Percentiles rank a stretch among this genome's conserved stretches.
Evolutionary conservation across 1,139 yeast species (phyloP).

Genomic region (Arxiozyma telluris): DNA sequence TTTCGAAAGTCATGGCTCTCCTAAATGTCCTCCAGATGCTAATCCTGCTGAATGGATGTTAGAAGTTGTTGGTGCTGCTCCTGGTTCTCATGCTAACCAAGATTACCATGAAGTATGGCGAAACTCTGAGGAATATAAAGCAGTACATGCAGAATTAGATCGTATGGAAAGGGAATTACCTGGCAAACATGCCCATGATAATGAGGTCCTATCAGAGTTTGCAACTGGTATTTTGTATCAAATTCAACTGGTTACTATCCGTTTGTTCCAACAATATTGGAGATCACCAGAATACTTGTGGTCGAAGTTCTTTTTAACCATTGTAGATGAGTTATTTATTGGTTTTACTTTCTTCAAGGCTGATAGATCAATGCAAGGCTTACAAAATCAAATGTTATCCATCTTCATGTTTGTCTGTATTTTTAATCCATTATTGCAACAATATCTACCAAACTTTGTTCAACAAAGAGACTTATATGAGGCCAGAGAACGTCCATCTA

Average conservation of each 20-base stretch:
- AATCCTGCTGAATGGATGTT: slow-evolving; percentile 85
- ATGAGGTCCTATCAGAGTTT: slow-evolving; percentile 21
- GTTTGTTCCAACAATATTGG: slow-evolving; percentile 52
- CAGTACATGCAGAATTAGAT: slow-evolving; percentile 37
- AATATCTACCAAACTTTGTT: slow-evolving; percentile 63
- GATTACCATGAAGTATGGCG: slow-evolving; percentile 64
- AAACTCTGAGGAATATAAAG: slow-evolving; percentile 45
- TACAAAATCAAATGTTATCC: slow-evolving; percentile 59
- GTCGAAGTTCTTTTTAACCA: slow-evolving; percentile 43
- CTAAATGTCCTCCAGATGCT: slow-evolving; percentile 53
- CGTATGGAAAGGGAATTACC: slow-evolving; percentile 40
- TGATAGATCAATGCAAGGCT: slow-evolving; percentile 47
- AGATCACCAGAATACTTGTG: slow-evolving; percentile 54
- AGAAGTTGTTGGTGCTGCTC: slow-evolving; percentile 73
- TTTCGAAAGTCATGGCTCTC: slow-evolving; percentile 65
- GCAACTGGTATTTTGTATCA: slow-evolving; percentile 44
- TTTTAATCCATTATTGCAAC: slow-evolving; percentile 58
- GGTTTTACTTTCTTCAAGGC: slow-evolving; percentile 73
- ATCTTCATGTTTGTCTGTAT: slow-evolving; percentile 56
- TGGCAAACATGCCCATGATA: slow-evolving; percentile 1
- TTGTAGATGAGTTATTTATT: slow-evolving; percentile 48
- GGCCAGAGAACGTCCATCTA: slow-evolving; percentile 81
- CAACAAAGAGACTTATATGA: slow-evolving; percentile 73
- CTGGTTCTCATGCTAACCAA: slow-evolving; percentile 58
- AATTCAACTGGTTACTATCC: slow-evolving; percentile 41